Percentiles rank a stretch among this genome's conserved stretches.
These are phyloP conservation scores for Radiomyces spectabilis DNA, from an alignment of 192 early-diverging fungal genomes.

Conservation along the genomic window DNA sequence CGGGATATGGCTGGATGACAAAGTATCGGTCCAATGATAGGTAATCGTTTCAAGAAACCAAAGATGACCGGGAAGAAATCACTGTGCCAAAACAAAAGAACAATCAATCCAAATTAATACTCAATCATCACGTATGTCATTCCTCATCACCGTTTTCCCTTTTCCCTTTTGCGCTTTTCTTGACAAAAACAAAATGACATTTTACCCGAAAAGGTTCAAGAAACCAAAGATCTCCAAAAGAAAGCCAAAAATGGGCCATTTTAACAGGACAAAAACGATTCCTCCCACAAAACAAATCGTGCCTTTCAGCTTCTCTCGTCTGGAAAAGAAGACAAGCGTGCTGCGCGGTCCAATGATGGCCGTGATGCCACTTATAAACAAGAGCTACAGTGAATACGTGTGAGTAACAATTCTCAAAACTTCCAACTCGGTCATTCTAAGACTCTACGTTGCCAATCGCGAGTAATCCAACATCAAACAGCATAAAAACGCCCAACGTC, in stretches of 20 bases:
- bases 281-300: conserved; percentile 87
- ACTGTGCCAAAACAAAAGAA: conserved; percentile 33
- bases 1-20: conserved; percentile 78
- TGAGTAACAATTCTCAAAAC: no score
- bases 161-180: not conserved
- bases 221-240: conserved; percentile 89
- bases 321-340: conserved; percentile 81
- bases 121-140: not conserved
- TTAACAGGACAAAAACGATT: conserved; percentile 80
- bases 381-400: no score
- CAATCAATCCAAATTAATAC: not conserved
- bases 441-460: conserved; percentile 97
- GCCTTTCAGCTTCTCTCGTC: conserved; percentile 82
- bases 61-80: conserved; percentile 96
- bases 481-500: conserved; percentile 86
- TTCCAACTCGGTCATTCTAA: no score
- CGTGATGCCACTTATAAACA: conserved; percentile 86
- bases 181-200: not conserved
- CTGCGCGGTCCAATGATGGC: conserved; percentile 85
- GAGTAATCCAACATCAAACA: conserved; percentile 92
- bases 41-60: conserved; percentile 79
- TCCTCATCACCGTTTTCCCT: not conserved
- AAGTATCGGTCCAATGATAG: conserved; percentile 83
- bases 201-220: conserved; percentile 93
- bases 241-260: conserved; percentile 88